Evolutionary conservation across 768 basidiomycete species (phyloP).

Genomic region (Chalciporus piperatus): DNA sequence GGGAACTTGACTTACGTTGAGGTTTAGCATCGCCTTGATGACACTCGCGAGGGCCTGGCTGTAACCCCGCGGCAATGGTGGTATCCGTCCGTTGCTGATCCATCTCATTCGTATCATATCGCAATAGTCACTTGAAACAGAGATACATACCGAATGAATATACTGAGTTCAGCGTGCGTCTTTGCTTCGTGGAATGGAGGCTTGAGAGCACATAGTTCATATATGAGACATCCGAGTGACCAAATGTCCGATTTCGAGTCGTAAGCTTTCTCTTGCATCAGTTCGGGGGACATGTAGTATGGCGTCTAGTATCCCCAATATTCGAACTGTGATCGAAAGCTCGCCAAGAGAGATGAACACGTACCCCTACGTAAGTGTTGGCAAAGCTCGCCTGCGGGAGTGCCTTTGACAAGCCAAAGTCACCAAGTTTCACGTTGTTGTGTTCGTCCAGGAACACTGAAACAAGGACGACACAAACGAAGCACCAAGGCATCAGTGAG

Average conservation of each 20-base stretch:
- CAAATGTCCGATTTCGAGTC: constrained; percentile 99
- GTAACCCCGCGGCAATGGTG: constrained; percentile 83
- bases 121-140: neutral
- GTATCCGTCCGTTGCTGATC: constrained; percentile 80
- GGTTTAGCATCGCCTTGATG: constrained; percentile 84
- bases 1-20: constrained; percentile 54
- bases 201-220: constrained; percentile 91
- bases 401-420: constrained; percentile 95
- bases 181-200: constrained; percentile 94
- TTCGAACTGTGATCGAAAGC: neutral
- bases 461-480: neutral
- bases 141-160: constrained; percentile 65
- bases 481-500: neutral
- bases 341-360: constrained; percentile 25
- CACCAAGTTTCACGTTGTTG: constrained; percentile 91
- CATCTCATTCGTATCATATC: neutral
- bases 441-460: constrained; percentile 86
- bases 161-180: constrained; percentile 82
- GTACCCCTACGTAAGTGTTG: constrained; percentile 93
- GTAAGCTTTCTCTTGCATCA: constrained; percentile 96
- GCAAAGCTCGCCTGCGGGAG: constrained; percentile 87
- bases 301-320: constrained; percentile 78
- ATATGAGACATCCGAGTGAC: constrained; percentile 96
- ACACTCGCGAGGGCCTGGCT: constrained; percentile 66
- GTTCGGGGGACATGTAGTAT: constrained; percentile 99